These are phyloP conservation scores for Lagerstroemia speciosa DNA, from an alignment of 345 rosid genomes.

Conservation along the genomic window DNA sequence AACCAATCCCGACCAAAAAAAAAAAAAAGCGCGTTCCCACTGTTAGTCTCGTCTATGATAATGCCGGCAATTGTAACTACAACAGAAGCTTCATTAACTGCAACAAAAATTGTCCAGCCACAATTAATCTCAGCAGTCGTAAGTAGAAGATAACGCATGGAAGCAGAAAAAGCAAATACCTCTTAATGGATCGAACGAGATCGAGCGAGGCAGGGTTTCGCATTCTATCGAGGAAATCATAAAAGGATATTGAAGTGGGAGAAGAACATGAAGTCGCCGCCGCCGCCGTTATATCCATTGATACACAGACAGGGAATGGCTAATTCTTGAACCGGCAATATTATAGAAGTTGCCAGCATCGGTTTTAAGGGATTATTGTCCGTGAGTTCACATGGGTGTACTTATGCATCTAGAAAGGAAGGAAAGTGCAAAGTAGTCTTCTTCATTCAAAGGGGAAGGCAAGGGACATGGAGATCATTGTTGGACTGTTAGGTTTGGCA, in stretches of 20 bases:
- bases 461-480: too few species aligned
- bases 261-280: constrained; percentile 9
- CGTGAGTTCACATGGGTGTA: too few species aligned
- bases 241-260: constrained; percentile 23
- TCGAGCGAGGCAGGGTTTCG: constrained; percentile 48
- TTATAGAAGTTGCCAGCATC: too few species aligned
- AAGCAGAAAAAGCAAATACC: constrained; percentile 26
- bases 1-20: too few species aligned
- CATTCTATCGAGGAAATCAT: constrained; percentile 46
- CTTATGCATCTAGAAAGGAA: too few species aligned
- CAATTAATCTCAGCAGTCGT: not conserved
- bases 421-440: too few species aligned
- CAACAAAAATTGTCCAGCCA: not conserved
- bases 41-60: too few species aligned
- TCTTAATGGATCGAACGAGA: constrained; percentile 60
- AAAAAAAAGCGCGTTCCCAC: too few species aligned
- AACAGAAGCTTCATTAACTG: not conserved
- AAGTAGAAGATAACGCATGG: not conserved
- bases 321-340: not conserved
- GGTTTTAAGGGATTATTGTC: too few species aligned
- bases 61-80: too few species aligned
- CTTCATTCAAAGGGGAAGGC: too few species aligned
- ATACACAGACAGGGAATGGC: not conserved
- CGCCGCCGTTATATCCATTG: constrained; percentile 8
- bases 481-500: constrained; percentile 2